Evolutionary conservation across 2,329 filamentous ascomycete species (phyloP).

Genomic region (Macrophomina pseudophaseolina): DNA sequence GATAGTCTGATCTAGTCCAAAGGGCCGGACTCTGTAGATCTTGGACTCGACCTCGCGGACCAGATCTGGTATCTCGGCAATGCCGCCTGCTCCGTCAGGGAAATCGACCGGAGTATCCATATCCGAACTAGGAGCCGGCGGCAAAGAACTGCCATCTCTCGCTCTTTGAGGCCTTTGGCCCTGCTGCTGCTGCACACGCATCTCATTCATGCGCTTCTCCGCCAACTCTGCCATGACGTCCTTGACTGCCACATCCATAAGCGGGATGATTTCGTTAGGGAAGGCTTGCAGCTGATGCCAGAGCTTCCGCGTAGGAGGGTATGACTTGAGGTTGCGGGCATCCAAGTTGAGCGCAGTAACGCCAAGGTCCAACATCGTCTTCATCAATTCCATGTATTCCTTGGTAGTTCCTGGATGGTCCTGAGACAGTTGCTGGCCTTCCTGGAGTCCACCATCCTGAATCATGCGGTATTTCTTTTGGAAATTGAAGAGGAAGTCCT

Average conservation of each 20-base stretch:
- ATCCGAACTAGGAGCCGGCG: conserved; percentile 81
- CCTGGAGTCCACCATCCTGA: conserved; percentile 79
- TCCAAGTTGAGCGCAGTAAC: conserved; percentile 86
- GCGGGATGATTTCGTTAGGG: conserved; percentile 91
- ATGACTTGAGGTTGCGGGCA: conserved; percentile 85
- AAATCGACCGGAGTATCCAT: conserved; percentile 50
- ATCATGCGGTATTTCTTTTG: conserved; percentile 94
- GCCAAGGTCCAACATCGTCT: conserved; percentile 88
- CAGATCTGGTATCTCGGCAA: conserved; percentile 68
- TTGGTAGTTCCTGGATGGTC: conserved; percentile 75
- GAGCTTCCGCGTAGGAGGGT: conserved; percentile 88
- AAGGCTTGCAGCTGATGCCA: conserved; percentile 96
- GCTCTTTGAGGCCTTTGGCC: conserved; percentile 46
- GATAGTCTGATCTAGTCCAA: conserved; percentile 82
- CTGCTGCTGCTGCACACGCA: conserved; percentile 64
- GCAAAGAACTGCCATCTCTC: conserved; percentile 70
- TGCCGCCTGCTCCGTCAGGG: conserved; percentile 44
- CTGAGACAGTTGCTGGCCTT: conserved; percentile 68
- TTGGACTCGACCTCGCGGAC: conserved; percentile 77
- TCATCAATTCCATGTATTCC: conserved; percentile 82
- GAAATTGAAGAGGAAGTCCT: conserved; percentile 91
- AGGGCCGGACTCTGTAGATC: conserved; percentile 85
- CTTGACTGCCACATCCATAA: conserved; percentile 95
- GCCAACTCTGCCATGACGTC: conserved; percentile 92
- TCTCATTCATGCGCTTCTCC: conserved; percentile 74